phyloP scores from a whole-genome alignment of 2,329 filamentous ascomycete species.

The Talaromyces funiculosus region DNA sequence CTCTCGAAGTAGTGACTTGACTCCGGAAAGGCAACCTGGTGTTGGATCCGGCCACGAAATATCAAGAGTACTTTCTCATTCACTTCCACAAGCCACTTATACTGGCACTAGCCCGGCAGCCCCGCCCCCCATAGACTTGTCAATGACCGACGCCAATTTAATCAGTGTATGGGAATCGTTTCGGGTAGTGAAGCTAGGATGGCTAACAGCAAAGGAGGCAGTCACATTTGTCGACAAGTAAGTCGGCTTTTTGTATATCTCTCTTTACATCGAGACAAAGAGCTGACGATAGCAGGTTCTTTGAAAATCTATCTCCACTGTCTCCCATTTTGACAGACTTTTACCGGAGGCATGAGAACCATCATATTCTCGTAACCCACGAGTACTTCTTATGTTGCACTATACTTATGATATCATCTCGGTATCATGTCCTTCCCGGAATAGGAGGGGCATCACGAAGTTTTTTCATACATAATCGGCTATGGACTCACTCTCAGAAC shows the following conservation, averaged over 20 bases:
- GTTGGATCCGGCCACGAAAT: conserved; percentile 3
- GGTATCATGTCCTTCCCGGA: conserved; percentile 39
- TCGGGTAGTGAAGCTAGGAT: conserved; percentile 50
- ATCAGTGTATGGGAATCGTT: conserved; percentile 44
- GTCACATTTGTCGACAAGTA: conserved; percentile 45
- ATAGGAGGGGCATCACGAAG: conserved; percentile 39
- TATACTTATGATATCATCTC: conserved; percentile 49
- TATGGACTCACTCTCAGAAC: conserved; percentile 50
- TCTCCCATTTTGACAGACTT: conserved; percentile 47
- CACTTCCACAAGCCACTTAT: conserved; percentile 4
- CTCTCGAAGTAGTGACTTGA: conserved; percentile 19
- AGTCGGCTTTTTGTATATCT: conserved; percentile 13
- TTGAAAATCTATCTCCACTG: conserved; percentile 42
- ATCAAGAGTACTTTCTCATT: background rate
- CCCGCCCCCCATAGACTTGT: conserved; percentile 14
- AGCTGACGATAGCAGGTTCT: conserved; percentile 31
- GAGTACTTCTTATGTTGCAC: conserved; percentile 50
- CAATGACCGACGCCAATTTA: conserved; percentile 23
- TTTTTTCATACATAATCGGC: conserved; percentile 46
- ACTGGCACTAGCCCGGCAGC: conserved; percentile 15
- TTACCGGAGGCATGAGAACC: conserved; percentile 43
- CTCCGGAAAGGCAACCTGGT: conserved; percentile 10
- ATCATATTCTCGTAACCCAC: conserved; percentile 44
- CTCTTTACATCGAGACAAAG: too few relatives aligned
- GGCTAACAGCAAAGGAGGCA: conserved; percentile 50